Evolutionary conservation across 2,329 filamentous ascomycete genomes (phyloP).

Genomic region (Pyricularia pennisetigena): DNA sequence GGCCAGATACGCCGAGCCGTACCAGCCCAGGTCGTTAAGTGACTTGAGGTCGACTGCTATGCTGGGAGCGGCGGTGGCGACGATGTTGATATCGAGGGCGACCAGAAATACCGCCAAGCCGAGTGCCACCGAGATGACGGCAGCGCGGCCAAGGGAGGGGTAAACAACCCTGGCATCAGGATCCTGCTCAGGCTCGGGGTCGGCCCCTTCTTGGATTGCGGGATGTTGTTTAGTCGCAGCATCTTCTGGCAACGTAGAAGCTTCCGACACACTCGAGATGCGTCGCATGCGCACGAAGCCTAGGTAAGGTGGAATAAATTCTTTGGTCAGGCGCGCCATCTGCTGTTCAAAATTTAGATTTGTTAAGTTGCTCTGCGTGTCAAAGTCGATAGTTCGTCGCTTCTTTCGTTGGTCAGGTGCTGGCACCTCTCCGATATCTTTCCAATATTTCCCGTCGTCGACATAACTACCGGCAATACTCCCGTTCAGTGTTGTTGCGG

Average conservation of each 20-base stretch:
- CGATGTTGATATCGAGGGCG: constrained; percentile 3
- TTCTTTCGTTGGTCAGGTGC: neutral
- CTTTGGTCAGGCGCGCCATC: neutral
- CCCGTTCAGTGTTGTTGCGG: neutral
- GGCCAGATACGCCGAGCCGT: constrained; percentile 12
- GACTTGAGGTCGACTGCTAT: constrained; percentile 13
- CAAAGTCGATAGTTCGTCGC: neutral
- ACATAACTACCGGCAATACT: neutral
- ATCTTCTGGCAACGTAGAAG: neutral
- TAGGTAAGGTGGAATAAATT: neutral
- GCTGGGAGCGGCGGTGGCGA: constrained; percentile 9
- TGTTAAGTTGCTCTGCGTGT: neutral
- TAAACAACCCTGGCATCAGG: neutral
- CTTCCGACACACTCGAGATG: neutral
- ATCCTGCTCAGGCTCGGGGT: neutral
- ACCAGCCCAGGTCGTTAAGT: constrained; percentile 12
- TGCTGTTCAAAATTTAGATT: neutral
- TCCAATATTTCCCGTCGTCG: neutral
- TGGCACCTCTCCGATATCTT: neutral
- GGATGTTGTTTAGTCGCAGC: no score
- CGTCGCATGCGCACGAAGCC: neutral
- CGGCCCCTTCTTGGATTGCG: neutral
- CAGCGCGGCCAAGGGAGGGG: neutral
- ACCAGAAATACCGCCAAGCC: neutral
- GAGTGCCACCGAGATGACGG: neutral